Conservation (phyloP, 139 green algal species). For the Spirogloea muscicola region DNA sequence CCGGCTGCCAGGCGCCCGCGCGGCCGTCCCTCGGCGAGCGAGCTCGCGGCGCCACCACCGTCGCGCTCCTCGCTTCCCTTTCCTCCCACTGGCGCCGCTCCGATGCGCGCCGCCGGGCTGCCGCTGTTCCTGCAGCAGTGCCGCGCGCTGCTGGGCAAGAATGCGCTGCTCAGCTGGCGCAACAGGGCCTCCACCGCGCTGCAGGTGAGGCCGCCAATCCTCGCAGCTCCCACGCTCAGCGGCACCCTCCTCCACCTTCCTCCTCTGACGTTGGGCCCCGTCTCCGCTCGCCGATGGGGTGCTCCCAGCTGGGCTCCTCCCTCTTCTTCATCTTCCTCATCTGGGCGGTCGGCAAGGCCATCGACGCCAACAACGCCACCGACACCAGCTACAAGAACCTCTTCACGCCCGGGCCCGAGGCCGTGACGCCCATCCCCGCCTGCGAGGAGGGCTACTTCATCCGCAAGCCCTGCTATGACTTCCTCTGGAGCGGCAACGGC, state of each 20-base stretch:
- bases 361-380: conserved; percentile 10
- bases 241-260: no score
- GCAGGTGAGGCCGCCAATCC: no score
- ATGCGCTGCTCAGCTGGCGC: conserved; percentile 56
- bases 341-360: conserved; percentile 36
- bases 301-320: conserved; percentile 67
- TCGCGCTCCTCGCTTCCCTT: no score
- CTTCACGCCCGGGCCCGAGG: not conserved
- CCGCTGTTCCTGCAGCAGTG: conserved; percentile 40
- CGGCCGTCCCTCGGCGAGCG: no score
- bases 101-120: no score
- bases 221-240: no score
- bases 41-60: no score
- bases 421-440: conserved; percentile 51
- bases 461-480: conserved; percentile 60
- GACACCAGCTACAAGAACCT: conserved; percentile 26
- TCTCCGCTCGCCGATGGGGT: no score
- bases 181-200: conserved; percentile 72
- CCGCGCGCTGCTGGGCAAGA: conserved; percentile 42
- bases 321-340: conserved; percentile 86
- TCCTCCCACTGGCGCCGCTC: no score
- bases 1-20: no score
- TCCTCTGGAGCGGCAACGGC: conserved; percentile 66
- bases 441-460: conserved; percentile 69
- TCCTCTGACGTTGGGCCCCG: no score